Base-by-base conservation (phyloP, 345 rosid species). In the Salix caprea region DNA sequence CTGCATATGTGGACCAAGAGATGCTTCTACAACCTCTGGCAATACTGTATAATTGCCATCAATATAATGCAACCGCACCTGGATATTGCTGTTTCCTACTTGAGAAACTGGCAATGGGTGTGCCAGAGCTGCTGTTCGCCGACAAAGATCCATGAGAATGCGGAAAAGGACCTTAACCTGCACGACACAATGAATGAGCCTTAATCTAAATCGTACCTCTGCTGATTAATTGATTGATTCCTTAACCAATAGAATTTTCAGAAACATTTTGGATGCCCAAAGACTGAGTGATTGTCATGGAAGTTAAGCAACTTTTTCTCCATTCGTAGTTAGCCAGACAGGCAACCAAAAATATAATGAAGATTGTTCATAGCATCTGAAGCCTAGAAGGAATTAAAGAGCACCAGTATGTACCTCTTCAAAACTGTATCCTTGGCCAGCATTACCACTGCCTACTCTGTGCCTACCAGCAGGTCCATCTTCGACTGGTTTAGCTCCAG, bases 1-100 rank as follows among this genome's bases (percentile, higher is more conserved):
- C 98, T 96, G 99, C 97, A 96, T 94, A 82, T 96, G 98, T 16
- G 99, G 99, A 74, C 97, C 98, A 66, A 96, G 95, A 30, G 99
- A 94, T 65, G 98, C 99, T 89, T 94, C 98, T 76, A 96, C 99
- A 74, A 94, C 99, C 88, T 96, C 99, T 1, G 98, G 98, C 86
- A 96, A 88, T 65, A 96, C 98, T 19, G 97, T 96, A 81, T 96
- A 92, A 74, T 92, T 94, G 71, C 98, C 99, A 78, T 96, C 97
- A 73, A 96, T 96, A 78, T 94, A 96, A 81, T 96, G 99, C 85
- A 96, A 82, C 83, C 98, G 92, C 86, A 96, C 98, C 83, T 90
- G 99, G 80, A 96, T 94, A 85, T 82, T 90, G 87, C 80, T 78
- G 80, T 87, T 86, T 77, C 99, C 99, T 42, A 96, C 99, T 84